phyloP scores from a whole-genome alignment of 768 basidiomycete species.

The Macrolepiota dolichaula region DNA sequence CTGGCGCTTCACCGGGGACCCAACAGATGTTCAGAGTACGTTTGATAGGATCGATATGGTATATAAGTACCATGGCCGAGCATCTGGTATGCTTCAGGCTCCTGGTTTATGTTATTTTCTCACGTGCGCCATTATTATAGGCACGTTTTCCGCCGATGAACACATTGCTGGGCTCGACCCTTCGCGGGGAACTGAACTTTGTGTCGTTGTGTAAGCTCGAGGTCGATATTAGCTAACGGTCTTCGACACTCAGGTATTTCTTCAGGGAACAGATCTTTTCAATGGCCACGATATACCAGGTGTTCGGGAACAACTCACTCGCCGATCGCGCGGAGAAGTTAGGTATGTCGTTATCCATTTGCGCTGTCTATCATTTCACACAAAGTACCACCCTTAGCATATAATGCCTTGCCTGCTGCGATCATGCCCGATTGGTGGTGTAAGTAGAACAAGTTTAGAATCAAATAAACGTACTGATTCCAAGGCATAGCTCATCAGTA shows the following conservation, averaged over 20 bases:
- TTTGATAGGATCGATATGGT: conserved; percentile 35
- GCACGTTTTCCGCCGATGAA: conserved; percentile 40
- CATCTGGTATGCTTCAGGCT: conserved; percentile 22
- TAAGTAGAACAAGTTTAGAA: conserved; percentile 12
- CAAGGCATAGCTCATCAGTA: conserved; percentile 35
- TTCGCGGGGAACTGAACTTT: conserved; percentile 39
- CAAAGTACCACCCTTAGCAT: conserved; percentile 21
- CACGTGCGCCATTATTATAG: conserved; percentile 11
- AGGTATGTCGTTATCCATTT: conserved; percentile 17
- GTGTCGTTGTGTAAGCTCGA: conserved; percentile 33
- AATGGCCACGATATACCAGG: conserved; percentile 36
- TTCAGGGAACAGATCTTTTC: conserved; percentile 41
- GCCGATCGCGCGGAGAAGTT: conserved; percentile 38
- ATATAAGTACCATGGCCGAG: conserved; percentile 36
- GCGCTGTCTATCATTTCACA: background rate
- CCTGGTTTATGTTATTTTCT: background rate
- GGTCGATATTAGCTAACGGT: background rate
- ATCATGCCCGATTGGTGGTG: conserved; percentile 37
- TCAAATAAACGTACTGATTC: background rate
- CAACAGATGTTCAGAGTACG: conserved; percentile 34
- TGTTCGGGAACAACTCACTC: conserved; percentile 38
- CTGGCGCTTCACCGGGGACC: conserved; percentile 37
- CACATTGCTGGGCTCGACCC: conserved; percentile 39
- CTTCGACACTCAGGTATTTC: background rate
- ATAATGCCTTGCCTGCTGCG: conserved; percentile 37